Percentiles rank a stretch among this genome's conserved stretches.
Conservation (phyloP, 2,329 filamentous ascomycete species). For the Penicillium freii region DNA sequence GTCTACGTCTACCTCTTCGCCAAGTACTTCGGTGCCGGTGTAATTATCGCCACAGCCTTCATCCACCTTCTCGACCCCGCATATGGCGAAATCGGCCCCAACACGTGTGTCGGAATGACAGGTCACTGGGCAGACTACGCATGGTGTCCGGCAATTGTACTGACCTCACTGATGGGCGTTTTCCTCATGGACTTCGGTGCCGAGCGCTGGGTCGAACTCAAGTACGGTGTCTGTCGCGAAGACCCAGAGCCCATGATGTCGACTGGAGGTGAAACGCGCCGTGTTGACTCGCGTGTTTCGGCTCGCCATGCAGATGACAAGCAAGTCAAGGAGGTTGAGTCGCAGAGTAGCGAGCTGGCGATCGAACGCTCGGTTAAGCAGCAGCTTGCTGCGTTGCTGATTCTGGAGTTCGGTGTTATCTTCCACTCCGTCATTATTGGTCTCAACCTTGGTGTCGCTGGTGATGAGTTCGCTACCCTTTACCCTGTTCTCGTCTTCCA, state of each 20-base stretch:
- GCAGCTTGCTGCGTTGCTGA: slow-evolving; percentile 43
- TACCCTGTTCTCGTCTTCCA: slow-evolving; percentile 64
- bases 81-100: slow-evolving; percentile 46
- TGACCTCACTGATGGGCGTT: slow-evolving; percentile 49
- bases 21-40: slow-evolving; percentile 49
- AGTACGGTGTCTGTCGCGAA: slow-evolving; percentile 24
- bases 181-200: slow-evolving; percentile 39
- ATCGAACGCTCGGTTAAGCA: slow-evolving; percentile 35
- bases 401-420: slow-evolving; percentile 60
- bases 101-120: slow-evolving; percentile 55
- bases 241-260: slow-evolving; percentile 24
- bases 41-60: slow-evolving; percentile 50
- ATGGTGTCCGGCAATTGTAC: slow-evolving; percentile 54
- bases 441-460: slow-evolving; percentile 59
- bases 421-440: slow-evolving; percentile 66
- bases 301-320: slow-evolving; percentile 12
- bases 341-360: slow-evolving; percentile 5
- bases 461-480: slow-evolving; percentile 56
- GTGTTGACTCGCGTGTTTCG: neutral
- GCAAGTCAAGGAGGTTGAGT: slow-evolving; percentile 16
- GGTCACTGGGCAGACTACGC: slow-evolving; percentile 52
- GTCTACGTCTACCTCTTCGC: slow-evolving; percentile 49
- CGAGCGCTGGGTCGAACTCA: slow-evolving; percentile 25
- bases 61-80: slow-evolving; percentile 50
- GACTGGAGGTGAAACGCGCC: slow-evolving; percentile 1